Base-by-base conservation (phyloP, 1,139 yeast genomes). In the Pneumocystis carinii region DNA sequence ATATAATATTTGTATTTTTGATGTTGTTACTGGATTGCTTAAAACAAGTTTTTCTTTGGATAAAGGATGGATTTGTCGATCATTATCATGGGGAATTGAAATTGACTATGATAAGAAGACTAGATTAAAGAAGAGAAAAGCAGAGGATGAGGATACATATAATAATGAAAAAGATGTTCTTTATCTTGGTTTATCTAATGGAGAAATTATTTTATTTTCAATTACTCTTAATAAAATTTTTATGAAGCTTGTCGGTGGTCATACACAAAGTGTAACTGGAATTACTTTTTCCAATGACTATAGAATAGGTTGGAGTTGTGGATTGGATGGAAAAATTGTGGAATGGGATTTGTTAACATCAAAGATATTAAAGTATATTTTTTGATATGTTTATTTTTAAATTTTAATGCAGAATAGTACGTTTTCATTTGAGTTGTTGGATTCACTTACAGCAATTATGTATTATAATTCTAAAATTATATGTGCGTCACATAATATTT, bases 161-260 rank as follows among this genome's bases (percentile, higher is more conserved):
- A 62, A 59, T 27, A 62, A 64, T 61, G 79, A 77, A 61, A 75
- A 75, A 38, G 74, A 75, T 61, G 72, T 82, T 14, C 75, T 89
- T 42, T 83, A 86, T 4, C 70, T 88, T 60, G 87, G 90, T 61
- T 78, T 87, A 66, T 83, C 82, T 63, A 81, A 80, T 62, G 96
- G 96, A 12, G 74, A 81, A 10, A 75, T 86, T 1, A 74, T 86
- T 66, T 71, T 88, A 14, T 89, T 83, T 71, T 82, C 90, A 0
- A 94, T 95, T 3, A 74, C 81, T 55, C 79, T 82, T 27, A 84
- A 84, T 68, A 79, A 82, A 62, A 75, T 86, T 2, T 71, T 83
- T 8, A 75, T 73, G 7, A 84, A 79, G 65, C 75, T 87, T 58
- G 72, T 76, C 10, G 79, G 82, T 15, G 79, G 82, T n/a, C 75